Evolutionary conservation across 306 rosid genomes (phyloP), one percentile per base, ranked within the genome.

Genomic region (Parietaria judaica): DNA sequence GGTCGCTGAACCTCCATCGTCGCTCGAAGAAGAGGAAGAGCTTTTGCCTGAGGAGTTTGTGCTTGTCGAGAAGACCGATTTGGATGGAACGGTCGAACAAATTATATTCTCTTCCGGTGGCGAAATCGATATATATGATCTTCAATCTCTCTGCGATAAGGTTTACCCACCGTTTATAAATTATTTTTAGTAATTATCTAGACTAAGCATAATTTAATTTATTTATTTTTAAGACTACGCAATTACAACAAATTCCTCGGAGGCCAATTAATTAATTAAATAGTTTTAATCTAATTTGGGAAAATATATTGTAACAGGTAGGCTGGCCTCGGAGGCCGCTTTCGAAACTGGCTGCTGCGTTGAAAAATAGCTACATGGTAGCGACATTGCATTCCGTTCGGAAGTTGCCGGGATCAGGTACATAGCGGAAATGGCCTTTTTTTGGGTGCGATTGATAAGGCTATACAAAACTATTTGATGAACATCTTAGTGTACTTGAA

Each of bases 311-410:
- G 9, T 31, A 51, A 72, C 76, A 92, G 99, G 99, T 88, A 52
- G 97, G 95, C 45, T 92, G 99, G 99, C 99, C 95, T 4, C 85
- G 94, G 58, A 84, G 95, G 58, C 99, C 97, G 17, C 67, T 88
- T 49, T 66, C 94, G 44, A 92, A 88, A 76, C 50, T 92, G 70
- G 89, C 94, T 45, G 90, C 94, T 48, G 90, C 97, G 63, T 82
- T 92, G 66, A 86, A 85, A 74, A 92, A 92, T 71, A 92, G 99
- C 82, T 86, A 86, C 70, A 82, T 86, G 79, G 95, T 92, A 66
- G 99, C 90, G 60, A 80, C 94, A 37, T 67, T 88, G 74, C 88
- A 88, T 78, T 88, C 99, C 8, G 58, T 86, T 54, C 75, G 71
- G 76, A 88, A 74, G 60, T 66, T 86, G 34, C 82, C 95, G 9